A percentile compares a stretch with the other conserved stretches of the same genome.
phyloP scores from a whole-genome alignment of 2,329 filamentous ascomycete genomes.

The Calonectria pseudoreteaudii region DNA sequence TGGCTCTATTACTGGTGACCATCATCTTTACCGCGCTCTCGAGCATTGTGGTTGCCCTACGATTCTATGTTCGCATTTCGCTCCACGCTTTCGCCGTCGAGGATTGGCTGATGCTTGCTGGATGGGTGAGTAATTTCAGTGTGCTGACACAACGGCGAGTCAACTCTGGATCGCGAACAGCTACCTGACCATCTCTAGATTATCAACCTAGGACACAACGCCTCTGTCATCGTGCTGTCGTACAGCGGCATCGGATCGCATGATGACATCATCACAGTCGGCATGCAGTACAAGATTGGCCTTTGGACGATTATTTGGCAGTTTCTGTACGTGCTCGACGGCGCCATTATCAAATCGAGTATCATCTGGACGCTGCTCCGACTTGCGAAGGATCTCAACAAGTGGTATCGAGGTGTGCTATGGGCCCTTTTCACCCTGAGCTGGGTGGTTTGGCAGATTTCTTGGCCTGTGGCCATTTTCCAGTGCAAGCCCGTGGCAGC shows the following conservation, averaged over 20 bases:
- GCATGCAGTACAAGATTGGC: constrained; percentile 33
- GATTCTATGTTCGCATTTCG: constrained; percentile 14
- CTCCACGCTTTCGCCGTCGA: constrained; percentile 16
- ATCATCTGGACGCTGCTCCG: constrained; percentile 32
- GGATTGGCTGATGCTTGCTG: constrained; percentile 30
- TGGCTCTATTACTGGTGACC: constrained; percentile 25
- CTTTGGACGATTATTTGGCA: constrained; percentile 34
- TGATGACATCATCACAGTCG: constrained; percentile 30
- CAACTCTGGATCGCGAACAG: not conserved
- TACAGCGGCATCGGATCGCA: constrained; percentile 27
- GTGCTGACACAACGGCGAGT: not conserved
- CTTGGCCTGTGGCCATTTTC: constrained; percentile 35
- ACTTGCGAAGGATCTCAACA: constrained; percentile 28
- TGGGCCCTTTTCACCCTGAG: constrained; percentile 25
- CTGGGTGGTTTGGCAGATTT: constrained; percentile 34
- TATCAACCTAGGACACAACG: constrained; percentile 30
- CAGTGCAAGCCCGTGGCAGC: constrained; percentile 36
- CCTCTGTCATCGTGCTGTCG: constrained; percentile 23
- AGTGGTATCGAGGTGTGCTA: constrained; percentile 10
- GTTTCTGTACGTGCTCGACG: constrained; percentile 30
- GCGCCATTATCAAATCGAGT: constrained; percentile 31
- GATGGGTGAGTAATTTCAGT: constrained; percentile 24
- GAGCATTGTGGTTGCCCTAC: constrained; percentile 13
- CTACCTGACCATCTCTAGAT: constrained; percentile 7
- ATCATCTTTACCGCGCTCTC: constrained; percentile 26